Evolutionary conservation across 257 asterid species (phyloP), one percentile per base, ranked within the genome.

Genomic region (Ilex asprella): DNA sequence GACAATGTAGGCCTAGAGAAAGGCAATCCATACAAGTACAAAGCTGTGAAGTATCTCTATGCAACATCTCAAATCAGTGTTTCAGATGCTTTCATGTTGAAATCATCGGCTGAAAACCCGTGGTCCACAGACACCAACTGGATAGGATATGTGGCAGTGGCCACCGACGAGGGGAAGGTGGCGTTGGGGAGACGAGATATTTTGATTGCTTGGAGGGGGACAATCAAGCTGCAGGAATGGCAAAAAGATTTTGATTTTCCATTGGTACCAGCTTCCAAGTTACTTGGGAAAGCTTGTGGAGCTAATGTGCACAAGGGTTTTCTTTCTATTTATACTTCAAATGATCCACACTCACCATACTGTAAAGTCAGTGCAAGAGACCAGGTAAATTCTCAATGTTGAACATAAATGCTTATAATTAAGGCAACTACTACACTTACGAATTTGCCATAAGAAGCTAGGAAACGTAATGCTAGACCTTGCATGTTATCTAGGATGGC

Each of bases 131-230:
- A 80, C 21, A 75, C 84, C 0, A 83, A 86, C 29, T 86, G 86
- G 86, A 74, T 71, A 14, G 90, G 86, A n/a, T 83, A 63, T 55
- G 81, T 86, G 1, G 88, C 86, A 13, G 90, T 81, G 30, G 84
- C 90, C 14, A 83, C 86, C 3, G 81, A 85, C 41, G 83, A 85
- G 64, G 90, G 90, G 60, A 75, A 71, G 68, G 5, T 7, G 2
- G 83, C 82, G 8, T 62, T 83, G 21, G 94, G 94, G 52, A 73
- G 90, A 61, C 71, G 94, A 62, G 90, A 83, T 52, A 82, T 85
- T 21, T n/a, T 85, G 74, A 59, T 83, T 55, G 81, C 85, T 0
- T 81, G 94, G 90, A 83, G 94, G 63, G 90, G 94, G 15, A 81
- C 86, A 5, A 61, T 83, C 32, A 44, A 63, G 58, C 27, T 62